Evolutionary conservation across 208 protist species (phyloP).

Genomic region (Trypanosoma vivax): DNA sequence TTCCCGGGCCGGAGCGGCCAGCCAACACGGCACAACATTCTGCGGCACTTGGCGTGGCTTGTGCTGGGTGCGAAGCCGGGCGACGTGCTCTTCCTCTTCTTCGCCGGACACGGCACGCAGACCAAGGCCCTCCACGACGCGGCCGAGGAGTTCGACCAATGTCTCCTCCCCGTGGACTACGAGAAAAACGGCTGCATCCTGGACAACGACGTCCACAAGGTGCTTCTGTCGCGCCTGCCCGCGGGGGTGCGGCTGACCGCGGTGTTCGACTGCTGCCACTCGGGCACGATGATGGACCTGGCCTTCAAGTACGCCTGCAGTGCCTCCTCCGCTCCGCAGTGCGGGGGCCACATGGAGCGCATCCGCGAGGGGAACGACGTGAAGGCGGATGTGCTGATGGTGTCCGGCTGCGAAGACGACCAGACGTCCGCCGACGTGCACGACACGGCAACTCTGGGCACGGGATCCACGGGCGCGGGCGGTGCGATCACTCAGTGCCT

Average conservation of each 20-base stretch:
- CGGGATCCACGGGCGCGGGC: conserved; percentile 41
- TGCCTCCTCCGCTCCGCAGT: conserved; percentile 13
- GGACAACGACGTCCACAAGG: conserved; percentile 67
- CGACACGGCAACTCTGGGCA: conserved; percentile 40
- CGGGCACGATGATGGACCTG: conserved; percentile 72
- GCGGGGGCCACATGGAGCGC: conserved; percentile 48
- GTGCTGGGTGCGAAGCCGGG: conserved; percentile 52
- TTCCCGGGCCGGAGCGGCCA: conserved; percentile 33
- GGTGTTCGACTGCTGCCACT: conserved; percentile 90
- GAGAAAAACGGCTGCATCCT: conserved; percentile 39
- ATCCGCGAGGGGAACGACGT: conserved; percentile 52
- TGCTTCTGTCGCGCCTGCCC: conserved; percentile 43
- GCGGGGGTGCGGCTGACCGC: conserved; percentile 52
- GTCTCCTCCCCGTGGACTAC: conserved; percentile 66
- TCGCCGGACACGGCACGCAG: conserved; percentile 76
- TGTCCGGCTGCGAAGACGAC: conserved; percentile 55
- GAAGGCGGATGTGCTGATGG: conserved; percentile 50
- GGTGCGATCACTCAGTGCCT: conserved; percentile 65
- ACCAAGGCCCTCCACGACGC: conserved; percentile 31
- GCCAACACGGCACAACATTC: conserved; percentile 56
- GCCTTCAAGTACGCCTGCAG: conserved; percentile 51
- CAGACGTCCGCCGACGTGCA: conserved; percentile 62
- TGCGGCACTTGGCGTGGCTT: conserved; percentile 72
- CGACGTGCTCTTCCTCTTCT: conserved; percentile 78
- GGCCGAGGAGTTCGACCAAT: conserved; percentile 73